Conservation (phyloP, 345 rosid species). For the Capsella bursapastoris region DNA sequence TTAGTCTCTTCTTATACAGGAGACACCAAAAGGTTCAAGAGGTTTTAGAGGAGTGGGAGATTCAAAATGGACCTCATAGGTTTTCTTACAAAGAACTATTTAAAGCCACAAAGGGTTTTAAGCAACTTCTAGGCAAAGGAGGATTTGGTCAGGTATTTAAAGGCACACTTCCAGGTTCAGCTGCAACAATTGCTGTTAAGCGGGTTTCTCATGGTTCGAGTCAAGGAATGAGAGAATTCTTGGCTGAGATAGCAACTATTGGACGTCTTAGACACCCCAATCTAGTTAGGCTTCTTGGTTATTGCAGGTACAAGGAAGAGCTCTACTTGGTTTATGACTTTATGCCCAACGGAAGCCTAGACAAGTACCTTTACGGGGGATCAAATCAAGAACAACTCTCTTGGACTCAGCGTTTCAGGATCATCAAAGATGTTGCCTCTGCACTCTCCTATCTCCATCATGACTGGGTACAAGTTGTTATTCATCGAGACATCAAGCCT, state of each 20-base stretch:
- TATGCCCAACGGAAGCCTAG: conserved; percentile 58
- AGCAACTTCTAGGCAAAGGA: conserved; percentile 35
- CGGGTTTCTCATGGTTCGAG: conserved; percentile 25
- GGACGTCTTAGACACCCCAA: conserved; percentile 39
- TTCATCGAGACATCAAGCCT: conserved; percentile 54
- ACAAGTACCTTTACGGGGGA: conserved; percentile 43
- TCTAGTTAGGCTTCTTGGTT: conserved; percentile 51
- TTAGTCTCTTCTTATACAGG: conserved; percentile 17
- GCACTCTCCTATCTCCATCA: conserved; percentile 52
- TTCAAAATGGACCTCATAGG: conserved; percentile 31
- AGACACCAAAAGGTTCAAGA: conserved; percentile 39
- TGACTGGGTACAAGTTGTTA: conserved; percentile 53
- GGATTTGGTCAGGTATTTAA: conserved; percentile 38
- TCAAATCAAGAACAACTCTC: conserved; percentile 22
- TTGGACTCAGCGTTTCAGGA: conserved; percentile 48
- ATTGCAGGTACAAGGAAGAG: conserved; percentile 44
- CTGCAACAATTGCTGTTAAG: conserved; percentile 17
- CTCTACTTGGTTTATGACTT: conserved; percentile 54
- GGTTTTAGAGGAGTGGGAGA: conserved; percentile 39
- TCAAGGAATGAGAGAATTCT: conserved; percentile 36
- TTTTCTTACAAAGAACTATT: conserved; percentile 33
- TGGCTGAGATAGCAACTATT: conserved; percentile 36
- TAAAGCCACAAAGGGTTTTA: conserved; percentile 37
- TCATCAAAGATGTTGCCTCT: conserved; percentile 47
- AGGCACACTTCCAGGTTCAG: conserved; percentile 17